phyloP scores from a whole-genome alignment of 1,284 basidiomycete genomes.

The Cutaneotrichosporon spelunceum region DNA sequence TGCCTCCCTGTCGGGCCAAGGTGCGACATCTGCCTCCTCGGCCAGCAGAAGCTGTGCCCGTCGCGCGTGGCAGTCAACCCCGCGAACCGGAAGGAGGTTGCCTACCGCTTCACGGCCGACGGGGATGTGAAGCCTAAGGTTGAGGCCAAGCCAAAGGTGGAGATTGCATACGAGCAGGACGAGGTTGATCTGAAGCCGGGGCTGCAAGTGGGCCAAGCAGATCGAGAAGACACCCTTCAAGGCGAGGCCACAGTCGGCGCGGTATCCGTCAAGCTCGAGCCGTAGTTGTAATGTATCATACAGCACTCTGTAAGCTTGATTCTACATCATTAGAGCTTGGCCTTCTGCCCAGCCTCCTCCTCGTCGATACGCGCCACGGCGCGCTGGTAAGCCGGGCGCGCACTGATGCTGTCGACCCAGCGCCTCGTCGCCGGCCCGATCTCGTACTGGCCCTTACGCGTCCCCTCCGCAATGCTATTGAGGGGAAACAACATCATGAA shows the following conservation, averaged over 20 bases:
- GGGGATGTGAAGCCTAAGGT: neutral
- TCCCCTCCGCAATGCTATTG: constrained; percentile 5
- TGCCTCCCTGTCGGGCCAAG: constrained; percentile 78
- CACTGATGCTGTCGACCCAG: constrained; percentile 16
- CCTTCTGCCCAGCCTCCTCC: constrained; percentile 14
- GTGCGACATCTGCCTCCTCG: constrained; percentile 68
- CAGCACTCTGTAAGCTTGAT: too few species aligned
- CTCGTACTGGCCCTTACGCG: neutral
- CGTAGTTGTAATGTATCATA: neutral
- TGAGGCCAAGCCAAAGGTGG: constrained; percentile 27
- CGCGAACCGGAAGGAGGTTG: constrained; percentile 44
- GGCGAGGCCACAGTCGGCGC: neutral
- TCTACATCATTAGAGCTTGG: constrained; percentile 16
- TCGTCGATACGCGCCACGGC: constrained; percentile 12
- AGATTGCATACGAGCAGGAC: constrained; percentile 52
- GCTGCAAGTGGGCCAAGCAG: neutral
- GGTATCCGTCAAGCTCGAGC: neutral
- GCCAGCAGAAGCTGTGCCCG: constrained; percentile 50
- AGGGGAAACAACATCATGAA: constrained; percentile 23
- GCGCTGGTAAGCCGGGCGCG: constrained; percentile 15
- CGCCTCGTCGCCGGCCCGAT: constrained; percentile 15
- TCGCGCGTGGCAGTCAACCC: constrained; percentile 44
- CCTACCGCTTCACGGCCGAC: constrained; percentile 51
- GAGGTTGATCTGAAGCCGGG: neutral
- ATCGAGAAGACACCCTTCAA: neutral